Evolutionary conservation across 257 asterid genomes (phyloP).

Genomic region (Apocynum venetum): DNA sequence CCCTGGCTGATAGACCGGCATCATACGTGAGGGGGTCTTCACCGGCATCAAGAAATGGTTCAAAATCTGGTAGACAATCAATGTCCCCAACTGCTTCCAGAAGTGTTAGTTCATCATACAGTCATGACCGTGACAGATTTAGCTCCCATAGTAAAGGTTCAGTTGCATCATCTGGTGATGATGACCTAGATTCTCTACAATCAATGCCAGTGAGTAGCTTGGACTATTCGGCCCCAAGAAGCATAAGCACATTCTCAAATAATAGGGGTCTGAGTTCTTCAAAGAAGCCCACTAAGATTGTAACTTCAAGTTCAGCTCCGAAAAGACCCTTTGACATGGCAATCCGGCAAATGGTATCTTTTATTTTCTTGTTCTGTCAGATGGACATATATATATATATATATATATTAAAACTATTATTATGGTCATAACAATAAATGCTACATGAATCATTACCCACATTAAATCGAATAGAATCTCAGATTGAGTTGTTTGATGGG

Average conservation of each 20-base stretch:
- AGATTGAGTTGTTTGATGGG: background rate
- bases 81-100: slow-evolving; percentile 92
- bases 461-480: background rate
- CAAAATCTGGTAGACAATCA: slow-evolving; percentile 75
- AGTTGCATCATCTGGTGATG: slow-evolving; percentile 88
- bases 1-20: slow-evolving; percentile 88
- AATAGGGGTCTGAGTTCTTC: slow-evolving; percentile 46
- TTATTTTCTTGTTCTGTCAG: slow-evolving; percentile 20
- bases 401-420: background rate
- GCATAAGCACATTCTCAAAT: slow-evolving; percentile 40
- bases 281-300: slow-evolving; percentile 54
- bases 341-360: slow-evolving; percentile 70
- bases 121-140: slow-evolving; percentile 70
- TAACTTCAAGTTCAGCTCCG: slow-evolving; percentile 72
- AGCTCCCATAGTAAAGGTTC: slow-evolving; percentile 77
- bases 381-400: slow-evolving; percentile 3
- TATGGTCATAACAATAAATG: background rate
- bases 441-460: background rate
- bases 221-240: slow-evolving; percentile 53
- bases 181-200: slow-evolving; percentile 70
- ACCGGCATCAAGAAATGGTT: slow-evolving; percentile 83
- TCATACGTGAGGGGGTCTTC: slow-evolving; percentile 95
- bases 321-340: slow-evolving; percentile 89
- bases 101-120: slow-evolving; percentile 68
- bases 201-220: slow-evolving; percentile 55